phyloP scores from a whole-genome alignment of 2,329 filamentous ascomycete genomes.

The Fusarium udum region DNA sequence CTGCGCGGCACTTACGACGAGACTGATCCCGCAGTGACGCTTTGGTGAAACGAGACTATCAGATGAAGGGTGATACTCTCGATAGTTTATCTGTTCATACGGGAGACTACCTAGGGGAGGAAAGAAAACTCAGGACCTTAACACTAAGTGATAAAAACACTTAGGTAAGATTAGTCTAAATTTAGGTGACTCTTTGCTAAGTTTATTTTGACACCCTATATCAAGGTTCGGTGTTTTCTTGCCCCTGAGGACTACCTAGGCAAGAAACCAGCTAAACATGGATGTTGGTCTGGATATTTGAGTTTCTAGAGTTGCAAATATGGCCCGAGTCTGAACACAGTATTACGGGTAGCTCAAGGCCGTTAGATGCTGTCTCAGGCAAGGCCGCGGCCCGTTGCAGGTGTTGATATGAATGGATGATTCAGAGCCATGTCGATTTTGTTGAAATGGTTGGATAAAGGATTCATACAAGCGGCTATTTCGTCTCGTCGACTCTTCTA shows the following conservation, averaged over 20 bases:
- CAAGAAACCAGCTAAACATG: background rate
- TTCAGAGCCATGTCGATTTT: background rate
- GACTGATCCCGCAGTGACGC: conserved; percentile 16
- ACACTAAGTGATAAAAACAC: too few relatives aligned
- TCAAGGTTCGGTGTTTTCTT: too few relatives aligned
- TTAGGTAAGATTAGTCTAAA: too few relatives aligned
- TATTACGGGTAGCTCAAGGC: background rate
- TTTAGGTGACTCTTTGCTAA: too few relatives aligned
- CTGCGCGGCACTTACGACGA: conserved; percentile 18
- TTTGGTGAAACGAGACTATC: background rate
- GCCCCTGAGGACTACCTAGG: too few relatives aligned
- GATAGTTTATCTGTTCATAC: background rate
- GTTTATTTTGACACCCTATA: too few relatives aligned
- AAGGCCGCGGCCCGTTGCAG: conserved; percentile 27
- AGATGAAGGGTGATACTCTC: background rate
- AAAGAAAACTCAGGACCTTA: too few relatives aligned
- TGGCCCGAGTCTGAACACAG: background rate
- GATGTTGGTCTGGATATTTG: background rate
- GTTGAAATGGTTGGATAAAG: conserved; percentile 1
- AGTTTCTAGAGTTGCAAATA: background rate
- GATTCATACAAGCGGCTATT: conserved; percentile 3
- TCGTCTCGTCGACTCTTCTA: background rate
- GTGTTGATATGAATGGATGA: background rate
- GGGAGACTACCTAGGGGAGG: background rate
- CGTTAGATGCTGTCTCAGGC: conserved; percentile 8